phyloP scores from a whole-genome alignment of 164 flowering plant genomes.

The Akebia trifoliata region DNA sequence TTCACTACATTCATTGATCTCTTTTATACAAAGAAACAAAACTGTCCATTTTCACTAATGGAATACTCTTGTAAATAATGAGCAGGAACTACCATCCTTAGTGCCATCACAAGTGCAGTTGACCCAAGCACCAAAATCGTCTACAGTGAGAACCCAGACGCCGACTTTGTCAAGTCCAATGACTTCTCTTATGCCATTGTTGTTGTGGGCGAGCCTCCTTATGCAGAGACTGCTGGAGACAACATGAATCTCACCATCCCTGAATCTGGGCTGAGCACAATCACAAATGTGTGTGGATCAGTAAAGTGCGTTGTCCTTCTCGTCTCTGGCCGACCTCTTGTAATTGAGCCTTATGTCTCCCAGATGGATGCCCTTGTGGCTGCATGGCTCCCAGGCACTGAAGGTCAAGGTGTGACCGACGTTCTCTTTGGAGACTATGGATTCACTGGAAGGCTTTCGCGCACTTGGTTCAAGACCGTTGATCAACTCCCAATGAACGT shows the following conservation, averaged over 20 bases:
- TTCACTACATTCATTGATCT: no score
- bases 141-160: slow-evolving; percentile 33
- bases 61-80: no score
- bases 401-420: slow-evolving; percentile 49
- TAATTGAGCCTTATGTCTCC: slow-evolving; percentile 34
- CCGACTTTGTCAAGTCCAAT: slow-evolving; percentile 26
- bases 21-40: no score
- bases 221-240: slow-evolving; percentile 37
- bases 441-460: slow-evolving; percentile 37
- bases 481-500: slow-evolving; percentile 45
- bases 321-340: slow-evolving; percentile 42
- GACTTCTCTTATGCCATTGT: slow-evolving; percentile 41
- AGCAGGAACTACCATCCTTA: slow-evolving; percentile 43
- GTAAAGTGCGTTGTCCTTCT: slow-evolving; percentile 39
- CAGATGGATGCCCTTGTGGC: slow-evolving; percentile 39
- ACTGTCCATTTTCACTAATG: no score
- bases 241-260: slow-evolving; percentile 31
- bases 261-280: slow-evolving; percentile 31
- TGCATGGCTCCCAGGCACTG: slow-evolving; percentile 52
- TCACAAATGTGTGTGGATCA: slow-evolving; percentile 28
- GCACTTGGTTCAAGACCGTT: slow-evolving; percentile 44
- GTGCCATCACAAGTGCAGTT: slow-evolving; percentile 28
- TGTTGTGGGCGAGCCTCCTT: slow-evolving; percentile 43
- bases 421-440: slow-evolving; percentile 44
- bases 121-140: slow-evolving; percentile 35